Evolutionary conservation across 345 rosid genomes (phyloP), one percentile per base, ranked within the genome.

Genomic region (Eucalyptus marginata): DNA sequence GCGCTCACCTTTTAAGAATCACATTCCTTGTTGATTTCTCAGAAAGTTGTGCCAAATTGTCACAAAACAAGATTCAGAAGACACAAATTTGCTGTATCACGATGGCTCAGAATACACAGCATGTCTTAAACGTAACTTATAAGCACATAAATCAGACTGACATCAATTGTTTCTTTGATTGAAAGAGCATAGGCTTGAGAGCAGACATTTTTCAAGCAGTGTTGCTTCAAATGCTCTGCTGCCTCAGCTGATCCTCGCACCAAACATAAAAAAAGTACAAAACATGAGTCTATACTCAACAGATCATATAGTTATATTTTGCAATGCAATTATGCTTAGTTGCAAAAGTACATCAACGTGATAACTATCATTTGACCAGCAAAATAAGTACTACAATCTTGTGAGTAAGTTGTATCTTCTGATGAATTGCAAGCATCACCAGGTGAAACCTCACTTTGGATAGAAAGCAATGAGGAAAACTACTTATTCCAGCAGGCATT

Each of bases 21-120:
- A 96, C 97, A 88, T 94, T 96, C 88, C 99, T 96, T 97, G 97
- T 96, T 87, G 97, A 92, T 92, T 96, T 95, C 93, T 96, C 99
- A 43, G 99, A 96, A 46, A 96, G 97, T 94, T 96, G 99, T 43
- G 95, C 99, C 99, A 96, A 88, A 49, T 90, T 56, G 27, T 86
- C 80, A 93, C 40, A 66, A 49, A 51, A 51, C n/a, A 81, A 85
- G 87, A 83, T 46, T 89, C 90, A 90, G 88, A 29, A 52, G 46
- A 40, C 36, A 25, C 20, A 17, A 7, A 29, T 13, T 18, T 6
- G 31, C 27, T 18, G 86, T 79, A 59, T 89, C 80, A 33, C 59
- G 43, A 47, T 90, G 33, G n/a, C 47, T 43, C 3, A 49, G 31
- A 87, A 86, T 44, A 56, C 51, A 43, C 20, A 12, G 40, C 24